Base-by-base conservation (phyloP, 768 basidiomycete species). In the Rhodotorula paludigena region DNA sequence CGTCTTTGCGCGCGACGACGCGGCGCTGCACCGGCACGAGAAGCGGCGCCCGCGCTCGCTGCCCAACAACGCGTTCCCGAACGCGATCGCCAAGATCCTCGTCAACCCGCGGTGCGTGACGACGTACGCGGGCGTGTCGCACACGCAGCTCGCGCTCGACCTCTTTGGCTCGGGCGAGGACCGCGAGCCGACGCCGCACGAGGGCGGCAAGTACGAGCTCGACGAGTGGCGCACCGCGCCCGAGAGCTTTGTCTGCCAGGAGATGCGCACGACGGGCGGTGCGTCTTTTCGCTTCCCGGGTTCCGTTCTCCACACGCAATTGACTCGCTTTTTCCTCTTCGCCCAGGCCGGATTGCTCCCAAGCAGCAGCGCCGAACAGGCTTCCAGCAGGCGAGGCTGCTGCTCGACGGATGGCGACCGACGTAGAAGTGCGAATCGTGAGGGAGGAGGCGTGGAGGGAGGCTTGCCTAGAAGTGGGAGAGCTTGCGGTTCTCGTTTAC, bases 161-260 rank as follows among this genome's bases (percentile, higher is more conserved):
- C 79, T 99, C 73, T 98, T 97, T 74, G 94, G 93, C 0, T 83
- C 85, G 47, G 84, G 85, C n/a, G 86, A 86, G 32, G 86, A 89
- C 55, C 82, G 81, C 48, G 78, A 80, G 49, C 76, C 80, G 48
- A 80, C 78, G 47, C 74, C 35, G 83, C 83, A 53, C 63, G 64
- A 69, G 61, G 58, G 59, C 47, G 77, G 77, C 49, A 91, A 88
- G 78, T 94, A 97, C 78, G 83, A 89, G 1, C 78, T 98, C 59
- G 90, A 92, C 53, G 91, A 96, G 76, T 98, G 93, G 93, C 88
- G 91, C 61, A 89, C 90, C 35, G 91, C 96, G 10, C 96, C 96
- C 0, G 93, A 97, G 77, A 91, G 89, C 71, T 99, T 96, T 79
- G 93, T 97, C 11, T 99, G 96, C 76, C 96, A 98, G 80, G 96